Evolutionary conservation across 306 rosid species (phyloP).

Genomic region (Datisca glomerata): DNA sequence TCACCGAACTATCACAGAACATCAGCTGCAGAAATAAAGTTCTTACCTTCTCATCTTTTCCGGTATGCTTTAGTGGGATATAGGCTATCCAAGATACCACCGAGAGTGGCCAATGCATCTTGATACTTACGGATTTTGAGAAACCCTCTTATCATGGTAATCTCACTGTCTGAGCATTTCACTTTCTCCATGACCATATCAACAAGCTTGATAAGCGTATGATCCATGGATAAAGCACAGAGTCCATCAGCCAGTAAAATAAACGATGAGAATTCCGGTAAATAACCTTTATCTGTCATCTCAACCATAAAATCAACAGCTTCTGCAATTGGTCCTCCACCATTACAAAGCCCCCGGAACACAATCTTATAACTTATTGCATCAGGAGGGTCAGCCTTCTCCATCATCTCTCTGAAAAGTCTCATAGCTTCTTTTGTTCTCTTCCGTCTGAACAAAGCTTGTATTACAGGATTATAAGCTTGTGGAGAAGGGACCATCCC

Average conservation of each 20-base stretch:
- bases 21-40: neutral
- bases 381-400: slow-evolving; percentile 71
- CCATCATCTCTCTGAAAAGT: slow-evolving; percentile 83
- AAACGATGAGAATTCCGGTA: slow-evolving; percentile 66
- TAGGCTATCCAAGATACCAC: slow-evolving; percentile 47
- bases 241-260: slow-evolving; percentile 80
- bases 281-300: slow-evolving; percentile 56
- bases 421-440: slow-evolving; percentile 75
- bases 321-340: slow-evolving; percentile 82
- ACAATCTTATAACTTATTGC: slow-evolving; percentile 56
- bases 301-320: slow-evolving; percentile 73
- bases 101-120: slow-evolving; percentile 73
- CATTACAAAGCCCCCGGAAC: slow-evolving; percentile 79
- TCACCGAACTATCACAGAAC: no score
- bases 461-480: slow-evolving; percentile 74
- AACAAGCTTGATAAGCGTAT: slow-evolving; percentile 52
- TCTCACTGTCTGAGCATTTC: slow-evolving; percentile 38
- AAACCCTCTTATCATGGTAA: slow-evolving; percentile 55
- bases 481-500: slow-evolving; percentile 66
- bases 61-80: slow-evolving; percentile 32
- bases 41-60: slow-evolving; percentile 8
- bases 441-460: slow-evolving; percentile 57
- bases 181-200: slow-evolving; percentile 67
- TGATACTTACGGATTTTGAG: slow-evolving; percentile 64
- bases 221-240: slow-evolving; percentile 70